Conservation (phyloP, 805 yeast species). For the Zygotorulaspora sp. region DNA sequence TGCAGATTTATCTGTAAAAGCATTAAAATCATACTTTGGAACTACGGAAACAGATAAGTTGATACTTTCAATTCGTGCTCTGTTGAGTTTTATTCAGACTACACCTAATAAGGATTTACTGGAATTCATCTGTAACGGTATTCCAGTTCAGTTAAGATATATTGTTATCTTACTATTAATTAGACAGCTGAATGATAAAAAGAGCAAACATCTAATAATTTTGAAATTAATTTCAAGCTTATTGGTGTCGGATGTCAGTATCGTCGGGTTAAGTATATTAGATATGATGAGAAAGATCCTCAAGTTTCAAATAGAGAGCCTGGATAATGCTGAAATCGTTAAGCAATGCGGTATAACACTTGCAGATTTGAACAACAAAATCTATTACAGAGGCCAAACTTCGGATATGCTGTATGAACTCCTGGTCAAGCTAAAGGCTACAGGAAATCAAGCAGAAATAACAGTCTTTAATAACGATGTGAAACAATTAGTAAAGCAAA, state of each 20-base stretch:
- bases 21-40: conserved; percentile 59
- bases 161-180: conserved; percentile 50
- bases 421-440: conserved; percentile 38
- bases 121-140: conserved; percentile 65
- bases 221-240: conserved; percentile 51
- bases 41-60: conserved; percentile 61
- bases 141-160: conserved; percentile 76
- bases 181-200: conserved; percentile 28
- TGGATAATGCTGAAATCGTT: conserved; percentile 32
- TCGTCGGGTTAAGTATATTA: conserved; percentile 81
- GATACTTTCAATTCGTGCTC: conserved; percentile 48
- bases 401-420: conserved; percentile 75
- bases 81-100: conserved; percentile 43
- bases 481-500: conserved; percentile 18
- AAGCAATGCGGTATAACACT: conserved; percentile 52
- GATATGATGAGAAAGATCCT: conserved; percentile 66
- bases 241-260: conserved; percentile 70
- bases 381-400: conserved; percentile 82
- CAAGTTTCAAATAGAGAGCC: conserved; percentile 41
- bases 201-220: conserved; percentile 26
- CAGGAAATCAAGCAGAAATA: conserved; percentile 24
- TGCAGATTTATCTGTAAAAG: conserved; percentile 33
- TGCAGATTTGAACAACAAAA: conserved; percentile 67
- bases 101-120: conserved; percentile 42
- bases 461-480: conserved; percentile 21